These are phyloP conservation scores for Zea luxurians DNA, from an alignment of 176 grass and related monocot genomes.

Conservation along the genomic window DNA sequence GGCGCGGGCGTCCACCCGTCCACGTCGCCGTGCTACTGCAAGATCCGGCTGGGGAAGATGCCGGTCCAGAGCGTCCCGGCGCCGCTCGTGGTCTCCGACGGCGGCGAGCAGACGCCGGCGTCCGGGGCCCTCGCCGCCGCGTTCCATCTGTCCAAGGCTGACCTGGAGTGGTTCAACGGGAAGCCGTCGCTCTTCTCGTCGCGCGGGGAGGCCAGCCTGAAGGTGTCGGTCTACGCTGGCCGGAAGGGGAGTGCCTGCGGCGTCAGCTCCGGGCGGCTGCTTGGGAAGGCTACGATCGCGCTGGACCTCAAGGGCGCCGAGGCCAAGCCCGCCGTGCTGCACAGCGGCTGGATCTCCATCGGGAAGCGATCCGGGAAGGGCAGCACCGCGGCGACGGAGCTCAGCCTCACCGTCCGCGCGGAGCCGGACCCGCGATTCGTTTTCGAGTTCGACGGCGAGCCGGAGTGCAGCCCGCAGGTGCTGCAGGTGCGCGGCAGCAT, in stretches of 20 bases:
- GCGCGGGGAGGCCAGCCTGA: constrained; percentile 38
- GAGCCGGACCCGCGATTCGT: constrained; percentile 82
- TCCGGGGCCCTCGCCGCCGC: constrained; percentile 49
- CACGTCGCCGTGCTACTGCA: constrained; percentile 74
- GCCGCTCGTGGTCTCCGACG: constrained; percentile 51
- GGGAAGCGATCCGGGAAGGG: constrained; percentile 47
- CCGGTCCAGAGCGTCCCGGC: constrained; percentile 52
- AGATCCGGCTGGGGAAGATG: constrained; percentile 81
- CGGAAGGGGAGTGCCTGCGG: constrained; percentile 53
- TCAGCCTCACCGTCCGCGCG: constrained; percentile 68
- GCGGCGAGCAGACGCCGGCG: constrained; percentile 20
- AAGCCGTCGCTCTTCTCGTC: constrained; percentile 68
- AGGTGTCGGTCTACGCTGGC: constrained; percentile 80
- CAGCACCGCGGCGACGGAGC: constrained; percentile 34
- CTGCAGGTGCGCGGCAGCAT: constrained; percentile 59
- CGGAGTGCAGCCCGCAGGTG: constrained; percentile 88
- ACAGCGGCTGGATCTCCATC: constrained; percentile 75
- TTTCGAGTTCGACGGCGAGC: constrained; percentile 91
- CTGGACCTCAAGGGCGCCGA: constrained; percentile 73
- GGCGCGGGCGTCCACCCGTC: constrained; percentile 79
- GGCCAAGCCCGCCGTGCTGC: constrained; percentile 47
- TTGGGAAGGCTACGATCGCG: constrained; percentile 69
- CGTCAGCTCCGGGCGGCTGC: constrained; percentile 55
- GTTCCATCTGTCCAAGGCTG: constrained; percentile 71
- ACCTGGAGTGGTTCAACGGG: constrained; percentile 55